phyloP scores from a whole-genome alignment of 768 basidiomycete species.

The Candolleomyces efflorescens region DNA sequence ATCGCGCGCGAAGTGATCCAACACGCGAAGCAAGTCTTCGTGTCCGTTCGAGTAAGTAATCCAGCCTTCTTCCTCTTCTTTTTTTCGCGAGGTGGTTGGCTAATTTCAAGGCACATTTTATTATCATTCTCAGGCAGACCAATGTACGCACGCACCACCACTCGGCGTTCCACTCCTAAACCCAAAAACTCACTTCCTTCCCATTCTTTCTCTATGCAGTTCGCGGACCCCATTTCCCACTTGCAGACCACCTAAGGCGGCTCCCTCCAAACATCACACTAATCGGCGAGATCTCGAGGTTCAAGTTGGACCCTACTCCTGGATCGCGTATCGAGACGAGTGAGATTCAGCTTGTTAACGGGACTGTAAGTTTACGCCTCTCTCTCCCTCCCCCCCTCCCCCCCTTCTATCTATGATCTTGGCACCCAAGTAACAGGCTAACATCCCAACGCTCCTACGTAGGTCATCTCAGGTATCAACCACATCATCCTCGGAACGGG shows the following conservation, averaged over 20 bases:
- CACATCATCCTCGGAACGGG: slow-evolving; percentile 36
- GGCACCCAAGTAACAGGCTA: no score
- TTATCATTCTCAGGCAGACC: background rate
- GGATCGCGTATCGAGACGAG: slow-evolving; percentile 17
- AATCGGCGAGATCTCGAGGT: slow-evolving; percentile 36
- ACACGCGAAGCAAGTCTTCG: slow-evolving; percentile 28
- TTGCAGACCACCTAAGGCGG: slow-evolving; percentile 16
- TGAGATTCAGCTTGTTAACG: slow-evolving; percentile 32
- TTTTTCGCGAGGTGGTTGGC: background rate
- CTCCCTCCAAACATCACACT: slow-evolving; percentile 31
- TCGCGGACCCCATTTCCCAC: slow-evolving; percentile 4
- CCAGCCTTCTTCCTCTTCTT: background rate
- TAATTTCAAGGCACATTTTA: background rate
- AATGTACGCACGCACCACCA: background rate
- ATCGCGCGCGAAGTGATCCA: slow-evolving; percentile 31
- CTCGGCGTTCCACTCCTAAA: background rate
- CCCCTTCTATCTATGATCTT: no score
- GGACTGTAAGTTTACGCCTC: slow-evolving; percentile 22
- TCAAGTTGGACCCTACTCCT: no score
- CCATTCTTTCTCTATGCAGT: background rate
- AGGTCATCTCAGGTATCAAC: slow-evolving; percentile 31
- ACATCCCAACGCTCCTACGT: no score
- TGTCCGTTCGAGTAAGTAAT: slow-evolving; percentile 21
- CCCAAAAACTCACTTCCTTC: background rate
- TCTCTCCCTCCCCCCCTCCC: no score